Percentiles rank a stretch among this genome's conserved stretches.
Evolutionary conservation across 2,329 filamentous ascomycete species (phyloP).

Genomic region (Didymella sp.): DNA sequence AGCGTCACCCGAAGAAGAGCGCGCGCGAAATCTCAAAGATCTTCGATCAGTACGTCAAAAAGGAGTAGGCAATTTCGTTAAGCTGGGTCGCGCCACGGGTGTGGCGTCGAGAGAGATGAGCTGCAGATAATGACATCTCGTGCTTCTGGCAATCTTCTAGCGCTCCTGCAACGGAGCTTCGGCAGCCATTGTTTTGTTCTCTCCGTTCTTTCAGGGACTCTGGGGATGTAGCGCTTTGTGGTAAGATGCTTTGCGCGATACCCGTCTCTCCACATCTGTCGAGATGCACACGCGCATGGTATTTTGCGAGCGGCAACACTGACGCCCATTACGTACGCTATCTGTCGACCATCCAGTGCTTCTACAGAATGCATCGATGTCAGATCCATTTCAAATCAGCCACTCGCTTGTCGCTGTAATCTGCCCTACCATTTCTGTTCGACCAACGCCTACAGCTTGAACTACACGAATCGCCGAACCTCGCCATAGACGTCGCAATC

Average conservation of each 20-base stretch:
- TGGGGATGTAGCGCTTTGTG: slow-evolving; percentile 8
- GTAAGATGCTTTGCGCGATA: slow-evolving; percentile 12
- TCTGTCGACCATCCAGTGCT: slow-evolving; percentile 17
- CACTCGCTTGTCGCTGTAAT: slow-evolving; percentile 18
- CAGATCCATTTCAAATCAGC: slow-evolving; percentile 10
- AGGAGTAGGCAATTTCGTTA: slow-evolving; percentile 50
- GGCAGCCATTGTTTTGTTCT: not conserved
- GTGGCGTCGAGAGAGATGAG: slow-evolving; percentile 27
- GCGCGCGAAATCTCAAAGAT: slow-evolving; percentile 73
- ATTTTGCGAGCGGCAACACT: not conserved
- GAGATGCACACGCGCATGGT: slow-evolving; percentile 9
- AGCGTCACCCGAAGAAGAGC: slow-evolving; percentile 83
- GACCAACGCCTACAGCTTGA: slow-evolving; percentile 5
- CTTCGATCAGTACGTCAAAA: slow-evolving; percentile 74
- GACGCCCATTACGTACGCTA: slow-evolving; percentile 16
- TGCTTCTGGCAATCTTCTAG: slow-evolving; percentile 36
- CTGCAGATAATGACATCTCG: slow-evolving; percentile 18
- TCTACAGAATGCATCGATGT: slow-evolving; percentile 17
- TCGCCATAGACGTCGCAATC: slow-evolving; percentile 11
- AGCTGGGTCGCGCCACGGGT: slow-evolving; percentile 15
- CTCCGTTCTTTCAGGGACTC: not conserved
- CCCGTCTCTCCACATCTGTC: slow-evolving; percentile 13
- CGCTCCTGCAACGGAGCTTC: slow-evolving; percentile 17
- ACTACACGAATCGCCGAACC: slow-evolving; percentile 13
- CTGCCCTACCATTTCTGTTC: slow-evolving; percentile 6